Percentiles rank a stretch among this genome's conserved stretches.
Conservation (phyloP, 208 protist species). For the Trypanosoma melophagium region DNA sequence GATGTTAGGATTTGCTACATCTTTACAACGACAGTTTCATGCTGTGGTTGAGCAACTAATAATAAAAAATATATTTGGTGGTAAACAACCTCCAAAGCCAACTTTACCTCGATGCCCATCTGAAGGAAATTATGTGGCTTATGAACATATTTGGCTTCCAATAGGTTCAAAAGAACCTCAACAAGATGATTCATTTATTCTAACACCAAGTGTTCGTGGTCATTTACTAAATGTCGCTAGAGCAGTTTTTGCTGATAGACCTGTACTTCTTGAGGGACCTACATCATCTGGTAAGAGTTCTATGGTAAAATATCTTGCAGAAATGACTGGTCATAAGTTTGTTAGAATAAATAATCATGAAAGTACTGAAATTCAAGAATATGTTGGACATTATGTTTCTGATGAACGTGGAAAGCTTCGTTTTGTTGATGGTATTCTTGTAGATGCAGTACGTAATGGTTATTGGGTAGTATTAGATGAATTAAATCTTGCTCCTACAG, state of each 20-base stretch:
- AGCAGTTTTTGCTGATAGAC: constrained; percentile 93
- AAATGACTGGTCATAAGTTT: constrained; percentile 97
- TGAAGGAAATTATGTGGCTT: constrained; percentile 68
- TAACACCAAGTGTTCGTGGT: constrained; percentile 93
- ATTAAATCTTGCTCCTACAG: constrained; percentile 99
- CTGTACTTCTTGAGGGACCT: constrained; percentile 98
- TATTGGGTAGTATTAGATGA: constrained; percentile 99
- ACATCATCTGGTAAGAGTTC: constrained; percentile 99
- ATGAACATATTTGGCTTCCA: constrained; percentile 96
- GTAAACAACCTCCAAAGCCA: constrained; percentile 65
- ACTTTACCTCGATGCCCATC: constrained; percentile 39
- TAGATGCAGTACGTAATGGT: constrained; percentile 96
- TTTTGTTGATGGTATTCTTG: constrained; percentile 97
- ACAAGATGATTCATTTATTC: constrained; percentile 92
- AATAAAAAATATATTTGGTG: constrained; percentile 81
- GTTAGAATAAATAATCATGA: constrained; percentile 99
- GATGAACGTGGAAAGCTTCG: constrained; percentile 95
- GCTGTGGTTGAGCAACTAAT: constrained; percentile 88
- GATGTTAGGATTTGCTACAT: constrained; percentile 95
- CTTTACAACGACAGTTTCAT: constrained; percentile 90
- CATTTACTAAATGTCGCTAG: constrained; percentile 96
- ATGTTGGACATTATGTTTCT: constrained; percentile 98
- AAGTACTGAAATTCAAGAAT: constrained; percentile 99
- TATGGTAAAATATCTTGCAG: constrained; percentile 99
- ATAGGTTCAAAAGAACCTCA: constrained; percentile 50